A percentile compares a stretch with the other conserved stretches of the same genome.
phyloP scores from a whole-genome alignment of 2,329 filamentous ascomycete genomes.

The Pestalotiopsis sp. region DNA sequence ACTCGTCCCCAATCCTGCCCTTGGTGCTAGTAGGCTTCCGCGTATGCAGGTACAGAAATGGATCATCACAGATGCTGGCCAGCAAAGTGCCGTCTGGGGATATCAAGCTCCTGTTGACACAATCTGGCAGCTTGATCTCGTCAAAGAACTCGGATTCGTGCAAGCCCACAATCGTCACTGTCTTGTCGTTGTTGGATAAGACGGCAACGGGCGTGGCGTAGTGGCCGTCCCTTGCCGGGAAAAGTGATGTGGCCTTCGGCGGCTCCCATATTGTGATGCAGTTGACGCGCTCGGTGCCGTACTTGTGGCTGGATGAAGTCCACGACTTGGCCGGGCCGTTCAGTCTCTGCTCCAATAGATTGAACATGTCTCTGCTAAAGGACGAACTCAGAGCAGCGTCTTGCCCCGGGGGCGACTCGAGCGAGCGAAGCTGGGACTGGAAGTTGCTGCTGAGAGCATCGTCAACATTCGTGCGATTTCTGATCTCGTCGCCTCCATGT shows the following conservation, averaged over 20 bases:
- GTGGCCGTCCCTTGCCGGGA: constrained; percentile 33
- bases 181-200: constrained; percentile 89
- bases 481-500: constrained; percentile 26
- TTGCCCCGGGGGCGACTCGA: constrained; percentile 27
- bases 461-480: constrained; percentile 21
- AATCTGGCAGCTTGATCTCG: constrained; percentile 75
- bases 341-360: constrained; percentile 33
- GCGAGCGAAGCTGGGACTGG: constrained; percentile 23
- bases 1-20: constrained; percentile 28
- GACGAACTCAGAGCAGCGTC: constrained; percentile 36
- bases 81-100: constrained; percentile 84
- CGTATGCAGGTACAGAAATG: constrained; percentile 82
- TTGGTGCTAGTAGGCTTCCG: constrained; percentile 42
- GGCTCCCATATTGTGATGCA: constrained; percentile 68
- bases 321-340: constrained; percentile 45
- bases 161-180: constrained; percentile 82
- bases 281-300: constrained; percentile 66
- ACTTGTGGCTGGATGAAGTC: constrained; percentile 53
- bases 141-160: constrained; percentile 67
- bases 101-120: constrained; percentile 92
- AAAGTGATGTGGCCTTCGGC: constrained; percentile 33
- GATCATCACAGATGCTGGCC: constrained; percentile 84
- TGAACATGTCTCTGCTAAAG: constrained; percentile 34
- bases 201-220: constrained; percentile 65
- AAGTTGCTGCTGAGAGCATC: constrained; percentile 27